phyloP scores from a whole-genome alignment of 1,284 basidiomycete species.

The Chondrostereum purpureum region DNA sequence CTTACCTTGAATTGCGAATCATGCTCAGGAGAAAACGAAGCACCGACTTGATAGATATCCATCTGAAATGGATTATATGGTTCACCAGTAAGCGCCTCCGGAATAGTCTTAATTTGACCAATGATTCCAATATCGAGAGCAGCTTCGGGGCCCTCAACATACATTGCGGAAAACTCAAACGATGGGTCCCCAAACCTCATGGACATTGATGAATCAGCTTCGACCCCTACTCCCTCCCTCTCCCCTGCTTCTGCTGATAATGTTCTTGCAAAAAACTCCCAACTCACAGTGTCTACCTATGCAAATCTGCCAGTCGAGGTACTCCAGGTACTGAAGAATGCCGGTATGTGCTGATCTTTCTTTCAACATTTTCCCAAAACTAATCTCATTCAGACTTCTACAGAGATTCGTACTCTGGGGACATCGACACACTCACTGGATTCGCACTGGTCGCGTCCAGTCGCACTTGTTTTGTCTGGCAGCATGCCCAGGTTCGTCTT shows the following conservation, averaged over 20 bases:
- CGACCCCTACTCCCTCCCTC: conserved; percentile 29
- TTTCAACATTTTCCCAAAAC: conserved; percentile 9
- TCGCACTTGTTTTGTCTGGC: conserved; percentile 78
- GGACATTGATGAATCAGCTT: conserved; percentile 61
- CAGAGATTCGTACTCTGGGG: conserved; percentile 59
- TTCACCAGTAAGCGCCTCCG: neutral
- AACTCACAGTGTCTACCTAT: conserved; percentile 63
- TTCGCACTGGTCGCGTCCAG: conserved; percentile 68
- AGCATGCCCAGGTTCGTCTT: conserved; percentile 55
- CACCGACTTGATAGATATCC: neutral
- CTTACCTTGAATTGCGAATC: too few species aligned
- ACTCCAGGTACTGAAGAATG: conserved; percentile 59
- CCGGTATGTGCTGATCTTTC: conserved; percentile 39
- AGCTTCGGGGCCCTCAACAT: neutral
- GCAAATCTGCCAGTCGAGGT: conserved; percentile 68
- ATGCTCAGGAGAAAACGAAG: too few species aligned
- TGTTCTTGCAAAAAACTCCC: conserved; percentile 66
- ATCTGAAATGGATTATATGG: neutral
- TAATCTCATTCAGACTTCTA: conserved; percentile 49
- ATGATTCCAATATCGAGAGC: neutral
- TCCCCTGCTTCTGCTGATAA: conserved; percentile 38
- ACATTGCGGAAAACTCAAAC: conserved; percentile 12
- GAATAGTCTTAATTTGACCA: neutral
- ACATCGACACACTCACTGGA: conserved; percentile 63
- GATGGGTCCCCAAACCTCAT: conserved; percentile 41